Percentiles rank a stretch among this genome's conserved stretches.
Evolutionary conservation across 345 rosid genomes (phyloP).

Genomic region (Ricinus communis): DNA sequence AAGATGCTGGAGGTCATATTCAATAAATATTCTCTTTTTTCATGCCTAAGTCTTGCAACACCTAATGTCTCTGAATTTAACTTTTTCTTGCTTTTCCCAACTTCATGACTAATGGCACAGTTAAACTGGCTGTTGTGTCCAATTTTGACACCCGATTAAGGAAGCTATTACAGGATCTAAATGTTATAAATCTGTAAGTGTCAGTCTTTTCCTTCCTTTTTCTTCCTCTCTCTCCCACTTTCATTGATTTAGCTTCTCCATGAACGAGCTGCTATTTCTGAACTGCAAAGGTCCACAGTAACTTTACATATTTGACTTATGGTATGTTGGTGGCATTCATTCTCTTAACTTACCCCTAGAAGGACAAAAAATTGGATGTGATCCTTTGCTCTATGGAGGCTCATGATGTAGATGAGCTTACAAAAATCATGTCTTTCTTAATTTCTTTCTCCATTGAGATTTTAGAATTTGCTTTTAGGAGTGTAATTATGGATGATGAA

Average conservation of each 20-base stretch:
- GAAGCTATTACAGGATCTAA: conserved; percentile 77
- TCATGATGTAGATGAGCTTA: conserved; percentile 7
- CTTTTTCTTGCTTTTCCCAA: conserved; percentile 22
- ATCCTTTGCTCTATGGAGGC: not conserved
- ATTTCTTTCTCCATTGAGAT: conserved; percentile 5
- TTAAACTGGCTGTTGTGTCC: conserved; percentile 85
- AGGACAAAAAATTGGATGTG: not conserved
- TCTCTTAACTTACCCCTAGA: not conserved
- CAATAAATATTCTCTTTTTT: conserved; percentile 30
- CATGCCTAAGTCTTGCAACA: conserved; percentile 13
- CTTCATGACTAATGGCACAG: conserved; percentile 43
- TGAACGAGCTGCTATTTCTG: not conserved
- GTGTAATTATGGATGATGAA: too few relatives aligned
- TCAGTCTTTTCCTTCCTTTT: not conserved
- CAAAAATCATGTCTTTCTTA: not conserved
- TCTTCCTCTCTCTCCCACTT: not conserved
- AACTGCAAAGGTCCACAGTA: not conserved
- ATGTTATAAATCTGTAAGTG: conserved; percentile 73
- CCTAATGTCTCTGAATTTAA: conserved; percentile 2
- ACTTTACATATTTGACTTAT: not conserved
- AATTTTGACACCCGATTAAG: conserved; percentile 80
- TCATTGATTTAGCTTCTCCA: not conserved
- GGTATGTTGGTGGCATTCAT: not conserved
- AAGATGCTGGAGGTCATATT: conserved; percentile 80
- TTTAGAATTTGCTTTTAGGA: not conserved